Base-by-base conservation (phyloP, 495 filamentous ascomycete genomes). In the Lepidopterella palustris region DNA sequence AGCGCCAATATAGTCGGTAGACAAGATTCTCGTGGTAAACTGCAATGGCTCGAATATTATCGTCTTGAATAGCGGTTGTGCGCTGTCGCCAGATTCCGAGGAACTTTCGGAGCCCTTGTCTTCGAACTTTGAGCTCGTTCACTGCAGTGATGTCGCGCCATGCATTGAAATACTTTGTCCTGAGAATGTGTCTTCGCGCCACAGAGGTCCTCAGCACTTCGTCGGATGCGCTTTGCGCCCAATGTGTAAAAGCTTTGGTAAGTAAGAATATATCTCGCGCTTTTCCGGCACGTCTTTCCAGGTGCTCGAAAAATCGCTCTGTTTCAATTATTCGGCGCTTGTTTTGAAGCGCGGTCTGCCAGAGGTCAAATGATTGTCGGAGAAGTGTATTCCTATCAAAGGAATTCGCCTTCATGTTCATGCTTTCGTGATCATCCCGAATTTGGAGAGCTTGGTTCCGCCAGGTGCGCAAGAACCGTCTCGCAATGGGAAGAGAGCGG, bases 101-200 rank as follows among this genome's bases (percentile, higher is more conserved):
- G 29, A 84, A 84, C 50, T 79, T 82, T 40, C 76, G 76, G 5
- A 84, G 59, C 10, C 78, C 74, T 56, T 86, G 86, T 9, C 82
- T 76, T 40, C 83, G 81, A 1, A 84, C 81, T 69, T 88, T 90
- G 28, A 83, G 65, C 57, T 85, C 77, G 64, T 89, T 87, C 45
- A 87, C 82, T 5, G 77, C 78, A 10, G 88, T 90, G 48, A 90
- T 84, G 45, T 83, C 83, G 31, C 82, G 79, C 88, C 88, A 93
- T 3, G 84, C 84, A 63, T 84, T 83, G 69, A 92, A 93, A 64
- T 85, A 90, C 56, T 84, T 85, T 56, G 82, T 79, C 60, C 84
- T 75, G 11, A 92, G 72, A 24, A 92, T 80, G 70, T 88, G 87
- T 60, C 80, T 73, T 57, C 86, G 79, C 24, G 86, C 88, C 52